Conservation (phyloP, 2,329 filamentous ascomycete species). For the Aureobasidium subglaciale region DNA sequence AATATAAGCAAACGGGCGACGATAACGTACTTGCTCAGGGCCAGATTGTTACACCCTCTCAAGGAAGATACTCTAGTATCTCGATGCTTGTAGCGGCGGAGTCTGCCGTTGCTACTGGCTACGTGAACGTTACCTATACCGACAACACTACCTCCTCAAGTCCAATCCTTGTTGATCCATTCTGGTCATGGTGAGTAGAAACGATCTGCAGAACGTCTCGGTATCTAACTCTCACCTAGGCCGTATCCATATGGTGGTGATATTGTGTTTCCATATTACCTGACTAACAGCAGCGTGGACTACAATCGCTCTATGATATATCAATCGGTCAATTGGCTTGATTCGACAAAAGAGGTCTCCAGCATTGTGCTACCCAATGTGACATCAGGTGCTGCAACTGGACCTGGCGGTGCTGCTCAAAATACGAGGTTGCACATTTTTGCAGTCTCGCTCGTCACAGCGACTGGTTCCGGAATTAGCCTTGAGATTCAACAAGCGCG, state of each 20-base stretch:
- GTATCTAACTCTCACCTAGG: neutral
- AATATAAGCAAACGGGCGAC: slow-evolving; percentile 30
- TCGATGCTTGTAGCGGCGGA: slow-evolving; percentile 37
- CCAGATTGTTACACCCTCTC: slow-evolving; percentile 29
- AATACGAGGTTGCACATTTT: slow-evolving; percentile 34
- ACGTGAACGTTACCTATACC: slow-evolving; percentile 32
- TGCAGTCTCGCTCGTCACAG: slow-evolving; percentile 30
- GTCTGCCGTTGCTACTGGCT: slow-evolving; percentile 31
- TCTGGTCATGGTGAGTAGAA: slow-evolving; percentile 28
- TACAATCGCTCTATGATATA: slow-evolving; percentile 37
- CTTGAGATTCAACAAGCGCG: slow-evolving; percentile 34
- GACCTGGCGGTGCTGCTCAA: slow-evolving; percentile 25
- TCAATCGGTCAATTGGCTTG: slow-evolving; percentile 34
- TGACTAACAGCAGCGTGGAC: slow-evolving; percentile 31
- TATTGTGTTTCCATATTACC: slow-evolving; percentile 33
- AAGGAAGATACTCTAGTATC: slow-evolving; percentile 31
- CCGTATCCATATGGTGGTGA: slow-evolving; percentile 37
- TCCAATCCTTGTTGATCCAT: slow-evolving; percentile 31
- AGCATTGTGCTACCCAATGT: slow-evolving; percentile 33
- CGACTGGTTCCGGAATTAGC: slow-evolving; percentile 21
- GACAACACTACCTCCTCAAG: slow-evolving; percentile 31
- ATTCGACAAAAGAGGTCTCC: slow-evolving; percentile 33
- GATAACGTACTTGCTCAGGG: slow-evolving; percentile 35
- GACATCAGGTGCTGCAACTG: slow-evolving; percentile 28
- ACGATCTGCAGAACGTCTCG: neutral